Percentiles rank a stretch among this genome's conserved stretches.
Conservation (phyloP, 108 stramenopile species). For the Stephanodiscus minutulus region DNA sequence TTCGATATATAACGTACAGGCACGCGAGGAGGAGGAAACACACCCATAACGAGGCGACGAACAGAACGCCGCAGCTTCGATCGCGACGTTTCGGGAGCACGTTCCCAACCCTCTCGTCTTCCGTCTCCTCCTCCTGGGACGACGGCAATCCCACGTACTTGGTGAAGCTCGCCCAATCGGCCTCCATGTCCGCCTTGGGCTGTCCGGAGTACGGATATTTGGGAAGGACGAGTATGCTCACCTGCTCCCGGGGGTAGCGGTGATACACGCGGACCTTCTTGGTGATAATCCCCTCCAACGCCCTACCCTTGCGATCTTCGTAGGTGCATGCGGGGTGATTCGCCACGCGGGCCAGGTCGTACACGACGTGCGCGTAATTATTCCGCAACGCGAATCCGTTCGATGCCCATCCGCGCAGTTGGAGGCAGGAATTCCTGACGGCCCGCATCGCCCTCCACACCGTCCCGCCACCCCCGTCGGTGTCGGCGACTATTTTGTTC, state of each 20-base stretch:
- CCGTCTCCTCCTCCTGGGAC: slow-evolving; percentile 25
- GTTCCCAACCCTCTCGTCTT: slow-evolving; percentile 9
- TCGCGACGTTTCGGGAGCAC: slow-evolving; percentile 19
- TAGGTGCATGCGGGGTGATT: slow-evolving; percentile 52
- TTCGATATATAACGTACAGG: slow-evolving; percentile 50
- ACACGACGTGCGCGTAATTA: slow-evolving; percentile 60
- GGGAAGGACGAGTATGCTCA: slow-evolving; percentile 59
- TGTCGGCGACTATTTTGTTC: too few species aligned
- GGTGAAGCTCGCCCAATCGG: slow-evolving; percentile 56
- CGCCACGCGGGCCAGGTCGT: slow-evolving; percentile 40
- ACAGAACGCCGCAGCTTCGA: slow-evolving; percentile 33
- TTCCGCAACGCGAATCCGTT: slow-evolving; percentile 30
- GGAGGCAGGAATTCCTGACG: background rate
- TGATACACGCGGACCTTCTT: slow-evolving; percentile 72
- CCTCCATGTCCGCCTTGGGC: slow-evolving; percentile 73
- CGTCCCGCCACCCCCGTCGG: background rate
- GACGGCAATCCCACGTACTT: slow-evolving; percentile 22
- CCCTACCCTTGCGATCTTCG: background rate
- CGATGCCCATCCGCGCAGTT: slow-evolving; percentile 9
- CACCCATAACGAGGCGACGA: slow-evolving; percentile 52
- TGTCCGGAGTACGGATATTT: slow-evolving; percentile 66
- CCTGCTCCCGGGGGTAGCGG: slow-evolving; percentile 63
- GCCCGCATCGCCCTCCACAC: background rate
- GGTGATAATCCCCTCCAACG: slow-evolving; percentile 18
- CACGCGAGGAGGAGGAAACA: slow-evolving; percentile 49